Base-by-base conservation (phyloP, 305 asterid genomes). In the Fraxinus platypoda region DNA sequence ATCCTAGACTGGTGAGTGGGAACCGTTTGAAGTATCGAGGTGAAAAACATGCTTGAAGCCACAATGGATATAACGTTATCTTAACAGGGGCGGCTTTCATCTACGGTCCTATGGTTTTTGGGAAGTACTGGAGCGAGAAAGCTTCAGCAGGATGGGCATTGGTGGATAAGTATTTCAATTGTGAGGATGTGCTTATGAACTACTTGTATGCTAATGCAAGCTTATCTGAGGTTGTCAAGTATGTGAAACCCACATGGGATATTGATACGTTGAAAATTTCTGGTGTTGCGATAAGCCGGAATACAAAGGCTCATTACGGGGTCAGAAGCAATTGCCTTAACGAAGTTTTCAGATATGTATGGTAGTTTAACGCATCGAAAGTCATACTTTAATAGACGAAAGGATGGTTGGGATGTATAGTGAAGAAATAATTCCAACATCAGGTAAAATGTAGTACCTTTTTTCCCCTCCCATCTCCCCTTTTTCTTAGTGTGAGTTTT, bases 341-440 rank as follows among this genome's bases (percentile, higher is more conserved):
- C 6, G 70, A 89, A 85, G 86, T 96, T 96, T 33, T 78, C 95
- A 0, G 89, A 86, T 23, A 87, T 94, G 86, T 94, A 92, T 68
- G 98, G 99, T 0, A 89, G 94, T 82, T 80, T 96, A 83, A 82
- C 78, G 0, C 66, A 82, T 26, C 87, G 91, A 38, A 94, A 91
- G 82, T 83, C 87, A 12, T 89, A 91, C 31, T 96, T 94, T 78
- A 80, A 89, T 43, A 86, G 89, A 70, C 91, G 98, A 86, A 88
- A 79, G 21, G 99, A 96, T 84, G 99, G 98, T 17, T 96, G 99
- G 99, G 99, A 96, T 89, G 89, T 92, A 84, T 96, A 91, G 94
- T 54, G 33, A n/a, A 57, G 68, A 66, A 28, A 78, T 38, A 7
- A 52, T 66, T 73, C 23, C 38, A 19, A 31, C 79, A 70, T 59